Evolutionary conservation across 164 flowering plant species (phyloP).

Genomic region (Kingdonia uniflora): DNA sequence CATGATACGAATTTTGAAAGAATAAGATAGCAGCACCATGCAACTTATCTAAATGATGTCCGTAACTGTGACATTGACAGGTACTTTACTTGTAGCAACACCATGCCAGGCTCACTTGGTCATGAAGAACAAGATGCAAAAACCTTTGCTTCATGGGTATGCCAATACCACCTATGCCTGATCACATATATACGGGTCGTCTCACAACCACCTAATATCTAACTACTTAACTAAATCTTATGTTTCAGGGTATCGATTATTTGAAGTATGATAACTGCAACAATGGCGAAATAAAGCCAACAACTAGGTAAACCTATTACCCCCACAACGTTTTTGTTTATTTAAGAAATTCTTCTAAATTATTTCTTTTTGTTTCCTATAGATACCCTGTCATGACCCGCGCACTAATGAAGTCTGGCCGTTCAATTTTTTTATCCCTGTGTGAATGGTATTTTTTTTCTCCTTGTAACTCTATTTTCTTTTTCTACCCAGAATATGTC

Average conservation of each 20-base stretch:
- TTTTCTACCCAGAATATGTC: constrained; percentile 24
- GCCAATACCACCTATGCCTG: background rate
- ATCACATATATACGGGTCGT: no score
- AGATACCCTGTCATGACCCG: constrained; percentile 50
- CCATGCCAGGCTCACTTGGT: constrained; percentile 65
- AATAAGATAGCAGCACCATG: no score
- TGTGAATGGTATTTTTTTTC: no score
- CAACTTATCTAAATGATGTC: no score
- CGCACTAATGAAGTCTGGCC: constrained; percentile 49
- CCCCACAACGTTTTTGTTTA: no score
- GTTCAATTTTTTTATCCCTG: constrained; percentile 54
- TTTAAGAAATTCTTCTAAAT: no score
- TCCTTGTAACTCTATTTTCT: no score
- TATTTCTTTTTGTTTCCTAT: no score
- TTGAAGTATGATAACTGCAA: constrained; percentile 53
- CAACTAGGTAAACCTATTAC: no score
- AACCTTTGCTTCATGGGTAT: constrained; percentile 63
- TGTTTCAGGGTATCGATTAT: constrained; percentile 40
- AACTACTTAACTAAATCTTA: background rate
- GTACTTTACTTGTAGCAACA: constrained; percentile 39
- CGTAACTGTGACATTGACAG: no score
- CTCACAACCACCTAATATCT: background rate
- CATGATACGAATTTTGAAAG: no score
- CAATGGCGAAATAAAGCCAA: constrained; percentile 27
- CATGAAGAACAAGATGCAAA: constrained; percentile 58